A percentile compares a stretch with the other conserved stretches of the same genome.
Conservation (phyloP, 768 basidiomycete genomes). For the Russula vinacea region DNA sequence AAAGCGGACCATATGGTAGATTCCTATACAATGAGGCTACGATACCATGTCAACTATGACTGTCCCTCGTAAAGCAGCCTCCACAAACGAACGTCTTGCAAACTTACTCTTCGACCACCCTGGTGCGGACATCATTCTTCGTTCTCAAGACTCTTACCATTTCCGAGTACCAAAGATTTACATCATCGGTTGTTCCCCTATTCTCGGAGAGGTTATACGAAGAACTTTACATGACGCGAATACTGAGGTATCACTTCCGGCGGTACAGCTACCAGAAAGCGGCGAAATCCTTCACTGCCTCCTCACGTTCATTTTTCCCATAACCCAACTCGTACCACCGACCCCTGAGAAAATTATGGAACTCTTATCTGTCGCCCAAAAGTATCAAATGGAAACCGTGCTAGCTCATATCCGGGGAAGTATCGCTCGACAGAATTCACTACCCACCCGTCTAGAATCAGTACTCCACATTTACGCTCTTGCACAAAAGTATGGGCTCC, state of each 20-base stretch:
- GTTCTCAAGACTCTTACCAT: too few species aligned
- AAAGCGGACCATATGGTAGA: too few species aligned
- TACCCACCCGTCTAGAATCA: background rate
- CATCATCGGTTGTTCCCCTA: too few species aligned
- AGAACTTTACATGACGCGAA: too few species aligned
- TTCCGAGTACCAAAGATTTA: too few species aligned
- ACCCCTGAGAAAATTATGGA: constrained; percentile 3
- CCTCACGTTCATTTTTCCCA: constrained; percentile 19
- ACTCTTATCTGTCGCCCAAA: constrained; percentile 10
- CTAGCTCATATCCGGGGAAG: background rate
- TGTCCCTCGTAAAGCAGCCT: too few species aligned
- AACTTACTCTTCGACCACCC: too few species aligned
- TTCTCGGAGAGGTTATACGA: too few species aligned
- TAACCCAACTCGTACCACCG: background rate
- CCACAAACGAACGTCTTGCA: too few species aligned
- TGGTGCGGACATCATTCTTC: too few species aligned
- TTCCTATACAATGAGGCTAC: too few species aligned
- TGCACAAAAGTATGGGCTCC: background rate
- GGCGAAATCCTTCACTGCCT: background rate
- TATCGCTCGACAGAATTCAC: background rate
- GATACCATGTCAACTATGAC: too few species aligned
- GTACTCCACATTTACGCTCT: background rate
- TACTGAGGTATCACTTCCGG: background rate
- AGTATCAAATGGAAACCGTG: constrained; percentile 8
- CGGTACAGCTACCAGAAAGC: constrained; percentile 6